Percentiles rank a stretch among this genome's conserved stretches.
Conservation (phyloP, 2,329 filamentous ascomycete species). For the Thielaviopsis populi region DNA sequence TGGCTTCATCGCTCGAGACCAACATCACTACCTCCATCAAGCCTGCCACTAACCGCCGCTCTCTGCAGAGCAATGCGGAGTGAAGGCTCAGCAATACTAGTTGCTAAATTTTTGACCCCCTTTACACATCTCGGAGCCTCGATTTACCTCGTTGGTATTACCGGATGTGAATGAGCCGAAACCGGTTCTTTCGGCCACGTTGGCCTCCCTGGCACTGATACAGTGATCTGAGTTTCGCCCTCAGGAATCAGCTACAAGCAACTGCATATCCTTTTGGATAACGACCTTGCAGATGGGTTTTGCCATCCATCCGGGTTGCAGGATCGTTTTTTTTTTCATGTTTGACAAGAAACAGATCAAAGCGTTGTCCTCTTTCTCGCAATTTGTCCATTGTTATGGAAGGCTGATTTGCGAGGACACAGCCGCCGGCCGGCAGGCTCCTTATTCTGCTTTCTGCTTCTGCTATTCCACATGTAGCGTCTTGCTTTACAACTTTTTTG, state of each 20-base stretch:
- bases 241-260: background rate
- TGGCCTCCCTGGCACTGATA: background rate
- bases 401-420: background rate
- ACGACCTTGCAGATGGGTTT: background rate
- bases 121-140: background rate
- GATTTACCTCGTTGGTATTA: conserved; percentile 4
- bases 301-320: background rate
- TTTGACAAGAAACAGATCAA: background rate
- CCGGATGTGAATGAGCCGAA: background rate
- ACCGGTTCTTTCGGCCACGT: background rate
- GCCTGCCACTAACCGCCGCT: conserved; percentile 18
- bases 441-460: background rate
- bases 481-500: conserved; percentile 9
- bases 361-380: background rate
- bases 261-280: background rate
- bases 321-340: background rate
- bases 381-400: background rate
- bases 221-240: background rate
- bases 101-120: conserved; percentile 9
- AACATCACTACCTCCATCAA: conserved; percentile 20
- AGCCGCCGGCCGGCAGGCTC: background rate
- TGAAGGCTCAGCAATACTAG: background rate
- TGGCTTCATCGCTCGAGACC: conserved; percentile 32
- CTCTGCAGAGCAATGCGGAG: background rate
- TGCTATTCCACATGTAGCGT: background rate